Base-by-base conservation (phyloP, 345 rosid genomes). In the Hirschfeldia incana region DNA sequence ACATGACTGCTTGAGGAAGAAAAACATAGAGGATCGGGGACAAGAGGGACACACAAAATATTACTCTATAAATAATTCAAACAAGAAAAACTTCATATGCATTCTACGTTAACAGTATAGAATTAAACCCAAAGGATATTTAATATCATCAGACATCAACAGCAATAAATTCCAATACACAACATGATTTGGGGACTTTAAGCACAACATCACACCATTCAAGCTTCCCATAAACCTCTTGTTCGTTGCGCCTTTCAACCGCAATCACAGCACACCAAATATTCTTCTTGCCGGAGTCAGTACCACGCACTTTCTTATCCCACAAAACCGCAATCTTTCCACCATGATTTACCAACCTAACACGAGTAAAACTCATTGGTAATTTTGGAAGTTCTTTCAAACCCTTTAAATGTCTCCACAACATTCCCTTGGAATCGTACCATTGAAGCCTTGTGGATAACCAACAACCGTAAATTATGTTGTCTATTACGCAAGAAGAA, bases 271-370 rank as follows among this genome's bases (percentile, higher is more conserved):
- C 92, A 34, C 97, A 88, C 86, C 88, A 88, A 58, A 92, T 70
- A 81, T 81, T 88, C 82, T 83, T 9, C 53, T 27, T 9, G 44
- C 8, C 8, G 44, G 44, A 37, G 44, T 5, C 32, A 81, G 29
- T 11, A 64, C 6, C 78, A 81, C 28, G 44, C 44, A 37, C 44
- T 37, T 37, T 75, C 55, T 67, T 72, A 59, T 84, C 93, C 94
- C 93, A 90, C 73, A 88, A 85, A 76, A 93, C 89, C 69, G 81
- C 70, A 83, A 92, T 73, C 53, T 89, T 89, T 39, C 95, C 97
- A 0, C 93, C 93, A 71, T 12, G 12, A 36, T 58, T 4, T 1
- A 36, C 75, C 32, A 71, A 0, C 13, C 44, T 69, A 13, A 87
- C 68, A 84, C 84, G 81, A 91, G 81, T 17, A 62, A 0, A 1